Conservation (phyloP, 2,329 filamentous ascomycete species). For the Rutstroemia sydowiana region DNA sequence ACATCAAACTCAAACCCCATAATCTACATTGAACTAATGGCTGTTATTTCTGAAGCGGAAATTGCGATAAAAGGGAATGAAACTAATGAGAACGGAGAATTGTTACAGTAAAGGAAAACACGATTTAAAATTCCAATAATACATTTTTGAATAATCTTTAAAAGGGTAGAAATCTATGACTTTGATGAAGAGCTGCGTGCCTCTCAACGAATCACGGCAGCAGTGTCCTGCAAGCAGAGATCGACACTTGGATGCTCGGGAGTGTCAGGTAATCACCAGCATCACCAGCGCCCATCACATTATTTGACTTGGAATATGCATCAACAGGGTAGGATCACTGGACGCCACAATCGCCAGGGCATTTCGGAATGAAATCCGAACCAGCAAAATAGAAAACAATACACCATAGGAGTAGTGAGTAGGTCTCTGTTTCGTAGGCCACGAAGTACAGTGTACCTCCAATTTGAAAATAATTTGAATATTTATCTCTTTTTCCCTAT, state of each 20-base stretch:
- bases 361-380: constrained; percentile 8
- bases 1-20: background rate
- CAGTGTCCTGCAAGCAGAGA: constrained; percentile 13
- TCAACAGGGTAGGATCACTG: background rate
- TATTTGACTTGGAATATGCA: constrained; percentile 4
- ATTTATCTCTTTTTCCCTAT: no score
- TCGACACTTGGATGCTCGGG: constrained; percentile 23
- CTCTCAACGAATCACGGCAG: constrained; percentile 17
- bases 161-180: background rate
- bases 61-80: background rate
- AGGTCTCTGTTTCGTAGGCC: no score
- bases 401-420: no score
- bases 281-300: background rate
- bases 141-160: background rate
- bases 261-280: constrained; percentile 19
- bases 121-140: background rate
- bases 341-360: constrained; percentile 6
- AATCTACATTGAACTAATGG: constrained; percentile 1
- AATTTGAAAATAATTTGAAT: no score
- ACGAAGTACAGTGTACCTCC: no score
- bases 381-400: no score
- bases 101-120: background rate
- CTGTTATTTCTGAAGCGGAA: constrained; percentile 4
- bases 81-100: background rate
- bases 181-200: constrained; percentile 4